Evolutionary conservation across 2,329 filamentous ascomycete genomes (phyloP).

Genomic region (Paracoccidioides brasiliensis): DNA sequence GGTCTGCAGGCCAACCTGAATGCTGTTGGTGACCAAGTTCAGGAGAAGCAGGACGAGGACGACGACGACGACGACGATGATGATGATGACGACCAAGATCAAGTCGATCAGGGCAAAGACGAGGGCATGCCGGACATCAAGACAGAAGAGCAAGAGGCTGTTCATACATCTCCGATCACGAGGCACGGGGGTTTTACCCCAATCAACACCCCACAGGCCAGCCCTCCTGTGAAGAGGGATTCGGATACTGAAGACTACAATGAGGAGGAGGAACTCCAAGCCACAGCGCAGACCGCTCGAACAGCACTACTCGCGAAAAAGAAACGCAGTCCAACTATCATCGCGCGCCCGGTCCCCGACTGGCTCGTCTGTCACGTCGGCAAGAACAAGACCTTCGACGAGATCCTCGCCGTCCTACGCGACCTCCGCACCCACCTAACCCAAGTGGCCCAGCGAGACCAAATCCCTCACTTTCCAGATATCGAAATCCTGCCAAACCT

Average conservation of each 20-base stretch:
- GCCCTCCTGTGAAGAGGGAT: not conserved
- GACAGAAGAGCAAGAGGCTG: not conserved
- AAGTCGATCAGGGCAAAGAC: not conserved
- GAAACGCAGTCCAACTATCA: slow-evolving; percentile 16
- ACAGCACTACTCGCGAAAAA: slow-evolving; percentile 2
- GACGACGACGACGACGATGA: too few relatives aligned
- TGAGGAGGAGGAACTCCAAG: not conserved
- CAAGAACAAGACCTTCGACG: slow-evolving; percentile 17
- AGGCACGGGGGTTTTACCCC: not conserved
- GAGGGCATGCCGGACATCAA: not conserved
- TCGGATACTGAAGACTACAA: not conserved
- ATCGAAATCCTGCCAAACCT: slow-evolving; percentile 29
- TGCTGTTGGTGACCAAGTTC: not conserved
- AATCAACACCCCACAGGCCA: not conserved
- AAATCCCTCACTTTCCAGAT: slow-evolving; percentile 23
- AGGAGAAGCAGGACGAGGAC: not conserved
- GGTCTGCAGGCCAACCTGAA: not conserved
- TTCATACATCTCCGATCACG: not conserved
- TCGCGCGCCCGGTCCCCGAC: slow-evolving; percentile 20
- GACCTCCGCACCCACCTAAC: slow-evolving; percentile 15
- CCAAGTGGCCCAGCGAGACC: slow-evolving; percentile 5
- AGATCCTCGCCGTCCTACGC: slow-evolving; percentile 19
- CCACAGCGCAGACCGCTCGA: not conserved
- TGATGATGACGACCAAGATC: too few relatives aligned
- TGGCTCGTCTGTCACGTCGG: slow-evolving; percentile 21